Conservation (phyloP, 23 red algal species). For the Agarophyton chilense region DNA sequence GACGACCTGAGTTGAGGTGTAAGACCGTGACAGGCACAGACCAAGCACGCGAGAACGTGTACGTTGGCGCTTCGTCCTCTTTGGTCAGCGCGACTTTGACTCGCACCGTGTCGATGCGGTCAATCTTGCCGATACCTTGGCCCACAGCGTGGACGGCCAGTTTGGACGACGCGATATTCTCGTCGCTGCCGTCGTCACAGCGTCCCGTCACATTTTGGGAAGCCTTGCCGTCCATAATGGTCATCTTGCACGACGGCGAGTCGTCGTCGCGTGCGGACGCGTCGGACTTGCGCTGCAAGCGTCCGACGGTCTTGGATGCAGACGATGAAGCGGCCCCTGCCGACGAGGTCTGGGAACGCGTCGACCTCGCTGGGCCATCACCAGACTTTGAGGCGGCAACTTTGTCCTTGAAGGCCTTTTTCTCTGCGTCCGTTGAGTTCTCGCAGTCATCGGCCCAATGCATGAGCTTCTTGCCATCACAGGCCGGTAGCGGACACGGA, state of each 20-base stretch:
- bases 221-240: conserved; percentile 5
- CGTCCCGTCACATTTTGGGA: background rate
- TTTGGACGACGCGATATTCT: background rate
- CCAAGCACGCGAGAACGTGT: background rate
- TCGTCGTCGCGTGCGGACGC: background rate
- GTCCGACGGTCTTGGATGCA: background rate
- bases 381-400: background rate
- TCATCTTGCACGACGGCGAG: conserved; percentile 27
- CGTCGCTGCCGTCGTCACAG: conserved; percentile 49
- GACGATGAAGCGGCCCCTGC: background rate
- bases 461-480: no score
- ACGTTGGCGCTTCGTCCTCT: background rate
- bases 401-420: background rate
- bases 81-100: background rate
- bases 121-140: conserved; percentile 29
- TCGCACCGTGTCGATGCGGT: background rate
- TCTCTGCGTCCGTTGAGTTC: no score
- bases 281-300: background rate
- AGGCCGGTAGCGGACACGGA: no score
- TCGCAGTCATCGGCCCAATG: no score
- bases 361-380: background rate
- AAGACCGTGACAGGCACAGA: background rate
- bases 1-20: background rate
- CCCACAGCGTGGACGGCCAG: background rate
- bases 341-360: background rate